These are phyloP conservation scores for Poteriospumella lacustris DNA, from an alignment of 108 stramenopile genomes.

Conservation along the genomic window DNA sequence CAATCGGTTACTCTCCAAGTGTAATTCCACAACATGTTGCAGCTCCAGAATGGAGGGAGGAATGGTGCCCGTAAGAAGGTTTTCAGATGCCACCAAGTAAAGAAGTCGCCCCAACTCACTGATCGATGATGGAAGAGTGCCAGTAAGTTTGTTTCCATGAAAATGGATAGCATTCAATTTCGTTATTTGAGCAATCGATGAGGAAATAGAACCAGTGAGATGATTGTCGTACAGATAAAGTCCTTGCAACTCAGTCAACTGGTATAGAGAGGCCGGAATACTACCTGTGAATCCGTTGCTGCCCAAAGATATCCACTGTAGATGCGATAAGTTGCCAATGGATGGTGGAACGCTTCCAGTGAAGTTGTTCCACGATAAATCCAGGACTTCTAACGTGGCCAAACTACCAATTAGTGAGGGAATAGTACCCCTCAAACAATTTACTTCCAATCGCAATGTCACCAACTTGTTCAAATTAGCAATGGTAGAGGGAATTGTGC, in stretches of 20 bases:
- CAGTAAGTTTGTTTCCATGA: too few relatives aligned
- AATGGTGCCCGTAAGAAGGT: neutral
- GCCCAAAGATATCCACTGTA: neutral
- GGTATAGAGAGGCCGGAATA: neutral
- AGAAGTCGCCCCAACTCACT: too few relatives aligned
- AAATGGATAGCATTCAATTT: too few relatives aligned
- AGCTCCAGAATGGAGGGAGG: neutral
- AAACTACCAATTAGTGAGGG: neutral
- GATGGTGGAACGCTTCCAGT: neutral
- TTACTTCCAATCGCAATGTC: neutral
- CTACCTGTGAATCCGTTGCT: neutral
- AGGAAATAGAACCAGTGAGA: neutral
- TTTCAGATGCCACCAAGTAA: too few relatives aligned
- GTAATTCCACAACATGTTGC: too few relatives aligned
- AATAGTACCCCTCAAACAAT: neutral
- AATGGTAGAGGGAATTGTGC: neutral
- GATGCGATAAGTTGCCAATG: neutral
- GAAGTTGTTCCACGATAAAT: neutral
- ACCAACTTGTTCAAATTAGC: neutral
- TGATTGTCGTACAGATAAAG: neutral
- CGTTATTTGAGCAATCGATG: too few relatives aligned
- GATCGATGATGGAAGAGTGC: too few relatives aligned
- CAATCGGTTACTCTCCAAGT: too few relatives aligned
- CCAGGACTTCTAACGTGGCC: neutral
- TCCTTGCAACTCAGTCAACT: neutral